These are phyloP conservation scores for Cenchrus fungigraminus DNA, from an alignment of 176 grass and related monocot species.

Conservation along the genomic window DNA sequence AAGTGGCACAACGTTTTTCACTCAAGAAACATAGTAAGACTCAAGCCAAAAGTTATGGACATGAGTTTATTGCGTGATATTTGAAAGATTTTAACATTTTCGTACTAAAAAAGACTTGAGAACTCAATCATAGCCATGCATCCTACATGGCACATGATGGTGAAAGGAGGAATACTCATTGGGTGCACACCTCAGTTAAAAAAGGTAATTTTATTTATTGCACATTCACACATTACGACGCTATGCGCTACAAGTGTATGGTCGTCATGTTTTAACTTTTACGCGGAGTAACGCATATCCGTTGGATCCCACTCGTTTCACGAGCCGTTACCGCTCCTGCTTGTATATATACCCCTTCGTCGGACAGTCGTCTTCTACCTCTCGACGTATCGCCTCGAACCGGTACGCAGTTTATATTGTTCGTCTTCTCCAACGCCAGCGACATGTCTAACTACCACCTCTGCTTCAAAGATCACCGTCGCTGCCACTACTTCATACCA, in stretches of 20 bases:
- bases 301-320: background rate
- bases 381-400: background rate
- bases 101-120: too few relatives aligned
- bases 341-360: background rate
- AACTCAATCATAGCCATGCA: too few relatives aligned
- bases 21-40: too few relatives aligned
- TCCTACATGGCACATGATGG: background rate
- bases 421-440: background rate
- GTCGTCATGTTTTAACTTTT: background rate
- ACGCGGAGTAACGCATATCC: background rate
- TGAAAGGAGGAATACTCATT: background rate
- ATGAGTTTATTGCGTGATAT: too few relatives aligned
- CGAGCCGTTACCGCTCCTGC: fast-evolving
- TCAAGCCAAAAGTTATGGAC: too few relatives aligned
- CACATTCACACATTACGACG: fast-evolving
- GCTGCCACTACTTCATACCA: background rate
- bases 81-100: too few relatives aligned
- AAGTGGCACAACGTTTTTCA: too few relatives aligned
- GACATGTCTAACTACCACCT: background rate
- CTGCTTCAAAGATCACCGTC: fast-evolving
- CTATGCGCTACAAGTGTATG: background rate
- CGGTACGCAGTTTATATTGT: background rate
- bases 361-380: background rate
- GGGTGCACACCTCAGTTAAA: too few relatives aligned
- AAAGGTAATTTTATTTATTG: background rate